Percentiles rank a stretch among this genome's conserved stretches.
phyloP scores from a whole-genome alignment of 148 eudicot genomes.

The Amaranthus cruentus region DNA sequence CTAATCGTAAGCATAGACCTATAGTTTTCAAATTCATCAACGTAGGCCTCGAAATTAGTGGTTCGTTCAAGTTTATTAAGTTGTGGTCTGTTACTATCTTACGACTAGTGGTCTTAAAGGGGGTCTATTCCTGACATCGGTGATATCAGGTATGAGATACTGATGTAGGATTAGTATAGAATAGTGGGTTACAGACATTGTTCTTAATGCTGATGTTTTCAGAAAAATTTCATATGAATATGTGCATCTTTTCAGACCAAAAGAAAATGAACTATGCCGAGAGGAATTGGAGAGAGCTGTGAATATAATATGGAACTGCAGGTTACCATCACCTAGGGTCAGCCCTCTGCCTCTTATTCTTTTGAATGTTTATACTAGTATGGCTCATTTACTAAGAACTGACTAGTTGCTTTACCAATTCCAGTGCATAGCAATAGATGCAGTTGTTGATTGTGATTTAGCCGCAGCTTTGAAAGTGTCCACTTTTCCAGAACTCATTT shows the following conservation, averaged over 20 bases:
- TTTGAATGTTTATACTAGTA: background rate
- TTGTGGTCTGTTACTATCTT: too few relatives aligned
- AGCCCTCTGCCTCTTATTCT: slow-evolving; percentile 22
- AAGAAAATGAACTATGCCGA: slow-evolving; percentile 72
- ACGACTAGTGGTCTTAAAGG: too few relatives aligned
- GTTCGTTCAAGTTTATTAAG: too few relatives aligned
- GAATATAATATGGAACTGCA: slow-evolving; percentile 91
- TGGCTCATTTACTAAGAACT: background rate
- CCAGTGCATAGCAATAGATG: slow-evolving; percentile 96
- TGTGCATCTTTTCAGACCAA: slow-evolving; percentile 50
- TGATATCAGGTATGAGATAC: too few relatives aligned
- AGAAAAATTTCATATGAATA: background rate
- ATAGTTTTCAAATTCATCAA: too few relatives aligned
- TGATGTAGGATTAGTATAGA: too few relatives aligned
- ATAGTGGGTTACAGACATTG: background rate
- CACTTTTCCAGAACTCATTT: slow-evolving; percentile 75
- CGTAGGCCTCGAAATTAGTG: too few relatives aligned
- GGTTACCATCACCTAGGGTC: slow-evolving; percentile 95
- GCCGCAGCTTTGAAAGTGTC: slow-evolving; percentile 78
- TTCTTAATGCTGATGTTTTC: background rate
- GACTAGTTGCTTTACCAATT: slow-evolving; percentile 5
- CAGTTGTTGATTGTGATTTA: slow-evolving; percentile 68
- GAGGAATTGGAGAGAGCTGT: slow-evolving; percentile 91
- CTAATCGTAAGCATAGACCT: too few relatives aligned
- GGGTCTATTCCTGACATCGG: too few relatives aligned